Percentiles rank a stretch among this genome's conserved stretches.
Conservation (phyloP, 1,284 basidiomycete genomes). For the Entoloma clypeatum region DNA sequence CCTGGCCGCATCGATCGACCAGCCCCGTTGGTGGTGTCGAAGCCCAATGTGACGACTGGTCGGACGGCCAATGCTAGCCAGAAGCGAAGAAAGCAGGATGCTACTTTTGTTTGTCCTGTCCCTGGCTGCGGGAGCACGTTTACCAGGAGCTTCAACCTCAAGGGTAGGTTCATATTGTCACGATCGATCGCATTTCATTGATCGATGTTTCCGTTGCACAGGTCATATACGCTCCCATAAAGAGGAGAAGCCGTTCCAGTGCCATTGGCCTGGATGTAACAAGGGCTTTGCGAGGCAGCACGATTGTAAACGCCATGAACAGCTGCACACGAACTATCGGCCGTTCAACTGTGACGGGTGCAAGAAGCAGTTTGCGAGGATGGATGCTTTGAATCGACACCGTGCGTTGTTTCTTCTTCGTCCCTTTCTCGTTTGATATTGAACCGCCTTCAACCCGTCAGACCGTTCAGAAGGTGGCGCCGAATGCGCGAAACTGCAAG, state of each 20-base stretch:
- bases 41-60: conserved; percentile 67
- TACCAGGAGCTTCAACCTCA: conserved; percentile 77
- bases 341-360: conserved; percentile 78
- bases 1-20: too few relatives aligned
- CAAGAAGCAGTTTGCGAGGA: conserved; percentile 71
- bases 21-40: conserved; percentile 31
- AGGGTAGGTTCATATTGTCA: conserved; percentile 45
- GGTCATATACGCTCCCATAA: conserved; percentile 82
- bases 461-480: conserved; percentile 37
- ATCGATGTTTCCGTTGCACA: conserved; percentile 13
- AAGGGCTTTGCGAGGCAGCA: conserved; percentile 84
- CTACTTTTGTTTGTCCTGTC: conserved; percentile 71
- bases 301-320: conserved; percentile 81
- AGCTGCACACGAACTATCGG: conserved; percentile 72
- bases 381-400: conserved; percentile 78
- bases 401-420: conserved; percentile 42
- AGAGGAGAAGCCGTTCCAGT: conserved; percentile 79
- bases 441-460: conserved; percentile 7
- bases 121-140: conserved; percentile 80
- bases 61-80: conserved; percentile 72
- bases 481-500: conserved; percentile 31
- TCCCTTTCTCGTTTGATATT: neutral
- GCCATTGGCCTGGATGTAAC: conserved; percentile 81
- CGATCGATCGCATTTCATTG: conserved; percentile 14
- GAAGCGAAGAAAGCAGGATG: conserved; percentile 68